Evolutionary conservation across 257 asterid species (phyloP).

Genomic region (Anisodus tanguticus): DNA sequence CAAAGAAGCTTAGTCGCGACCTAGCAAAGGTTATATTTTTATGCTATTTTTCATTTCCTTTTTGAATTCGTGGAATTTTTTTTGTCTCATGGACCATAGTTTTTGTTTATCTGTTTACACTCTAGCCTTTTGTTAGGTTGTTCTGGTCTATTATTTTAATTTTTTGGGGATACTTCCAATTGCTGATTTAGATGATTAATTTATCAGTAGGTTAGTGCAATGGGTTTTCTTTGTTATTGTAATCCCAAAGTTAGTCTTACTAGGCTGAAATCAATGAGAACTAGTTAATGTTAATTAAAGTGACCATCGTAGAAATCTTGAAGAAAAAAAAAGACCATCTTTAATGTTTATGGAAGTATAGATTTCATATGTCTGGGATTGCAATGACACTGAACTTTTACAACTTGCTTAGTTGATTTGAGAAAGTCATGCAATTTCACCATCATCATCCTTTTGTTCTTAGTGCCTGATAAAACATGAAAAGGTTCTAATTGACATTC

Average conservation of each 20-base stretch:
- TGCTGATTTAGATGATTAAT: constrained; percentile 8
- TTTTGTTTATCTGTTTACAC: background rate
- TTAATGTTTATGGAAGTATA: background rate
- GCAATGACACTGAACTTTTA: background rate
- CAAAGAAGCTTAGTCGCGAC: constrained; percentile 89
- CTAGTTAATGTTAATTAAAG: background rate
- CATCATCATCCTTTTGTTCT: background rate
- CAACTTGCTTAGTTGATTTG: background rate
- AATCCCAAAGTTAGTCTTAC: background rate
- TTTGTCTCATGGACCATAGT: background rate
- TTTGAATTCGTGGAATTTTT: background rate
- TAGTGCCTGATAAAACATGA: background rate
- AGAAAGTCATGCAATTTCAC: background rate
- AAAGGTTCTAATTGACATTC: background rate
- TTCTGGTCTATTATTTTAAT: background rate
- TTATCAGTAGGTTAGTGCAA: background rate
- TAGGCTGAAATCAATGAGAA: background rate
- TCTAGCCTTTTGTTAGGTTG: background rate
- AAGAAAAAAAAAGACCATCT: background rate
- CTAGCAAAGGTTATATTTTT: constrained; percentile 67
- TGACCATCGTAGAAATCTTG: background rate
- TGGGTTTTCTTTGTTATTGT: background rate
- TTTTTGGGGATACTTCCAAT: background rate
- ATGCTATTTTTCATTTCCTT: background rate
- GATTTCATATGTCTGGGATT: constrained; percentile 18